phyloP scores from a whole-genome alignment of 345 rosid species.

The sweet orange (Citrus sinensis) region DNA sequence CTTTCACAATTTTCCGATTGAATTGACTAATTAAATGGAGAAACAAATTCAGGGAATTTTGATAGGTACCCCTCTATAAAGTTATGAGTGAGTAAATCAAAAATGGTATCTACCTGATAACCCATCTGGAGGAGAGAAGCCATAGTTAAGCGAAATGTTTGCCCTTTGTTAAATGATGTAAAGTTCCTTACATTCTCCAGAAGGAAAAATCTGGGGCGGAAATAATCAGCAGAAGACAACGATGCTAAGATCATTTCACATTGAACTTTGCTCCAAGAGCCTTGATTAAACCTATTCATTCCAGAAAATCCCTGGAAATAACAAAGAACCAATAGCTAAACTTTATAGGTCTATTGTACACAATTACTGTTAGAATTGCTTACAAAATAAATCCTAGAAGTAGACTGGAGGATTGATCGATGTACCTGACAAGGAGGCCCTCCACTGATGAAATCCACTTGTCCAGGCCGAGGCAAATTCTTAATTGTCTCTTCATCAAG shows the following conservation, averaged over 20 bases:
- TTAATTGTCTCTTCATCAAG: constrained; percentile 34
- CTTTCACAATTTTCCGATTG: too few relatives aligned
- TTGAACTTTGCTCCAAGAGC: constrained; percentile 82
- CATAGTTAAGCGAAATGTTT: constrained; percentile 80
- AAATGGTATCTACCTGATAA: constrained; percentile 37
- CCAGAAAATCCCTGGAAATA: constrained; percentile 78
- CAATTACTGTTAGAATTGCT: neutral
- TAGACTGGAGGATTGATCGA: neutral
- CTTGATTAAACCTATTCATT: constrained; percentile 72
- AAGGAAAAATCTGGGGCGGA: constrained; percentile 85
- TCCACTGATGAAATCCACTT: constrained; percentile 89
- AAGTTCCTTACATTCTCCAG: constrained; percentile 85
- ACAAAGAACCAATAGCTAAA: neutral
- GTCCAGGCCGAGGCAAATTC: constrained; percentile 49
- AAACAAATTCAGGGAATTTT: too few relatives aligned
- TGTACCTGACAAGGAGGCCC: constrained; percentile 96
- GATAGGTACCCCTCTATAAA: too few relatives aligned
- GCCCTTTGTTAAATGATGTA: constrained; percentile 79
- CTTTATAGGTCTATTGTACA: too few relatives aligned
- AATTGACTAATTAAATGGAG: too few relatives aligned
- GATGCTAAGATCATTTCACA: constrained; percentile 54
- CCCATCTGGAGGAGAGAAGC: constrained; percentile 63
- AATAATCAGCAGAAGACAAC: constrained; percentile 77
- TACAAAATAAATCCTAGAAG: neutral
- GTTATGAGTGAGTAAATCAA: too few relatives aligned